phyloP scores from a whole-genome alignment of 805 yeast species.

The Lipomyces sp. region DNA sequence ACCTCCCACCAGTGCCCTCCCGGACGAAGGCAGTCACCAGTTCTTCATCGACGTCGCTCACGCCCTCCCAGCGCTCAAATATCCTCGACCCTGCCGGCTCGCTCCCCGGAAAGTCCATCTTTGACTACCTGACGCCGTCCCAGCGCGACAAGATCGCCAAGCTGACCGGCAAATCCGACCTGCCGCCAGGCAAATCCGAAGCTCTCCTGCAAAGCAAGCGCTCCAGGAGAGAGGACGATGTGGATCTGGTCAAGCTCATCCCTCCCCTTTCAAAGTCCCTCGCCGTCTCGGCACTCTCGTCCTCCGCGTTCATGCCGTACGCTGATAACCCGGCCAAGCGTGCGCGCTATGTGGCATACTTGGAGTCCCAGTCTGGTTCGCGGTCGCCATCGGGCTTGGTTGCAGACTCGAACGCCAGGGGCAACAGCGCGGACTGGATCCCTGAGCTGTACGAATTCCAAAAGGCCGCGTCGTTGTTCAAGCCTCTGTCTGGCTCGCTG shows the following conservation, averaged over 20 bases:
- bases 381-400: background rate
- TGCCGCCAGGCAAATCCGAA: constrained; percentile 26
- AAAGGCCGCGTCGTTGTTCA: constrained; percentile 31
- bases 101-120: constrained; percentile 30
- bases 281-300: constrained; percentile 28
- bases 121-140: constrained; percentile 29
- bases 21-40: background rate
- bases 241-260: background rate
- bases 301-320: constrained; percentile 26
- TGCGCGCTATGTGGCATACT: constrained; percentile 28
- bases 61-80: background rate
- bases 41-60: background rate
- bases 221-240: background rate
- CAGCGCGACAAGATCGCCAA: constrained; percentile 25
- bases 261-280: constrained; percentile 4
- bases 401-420: background rate
- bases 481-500: constrained; percentile 31
- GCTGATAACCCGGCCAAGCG: constrained; percentile 27
- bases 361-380: constrained; percentile 27
- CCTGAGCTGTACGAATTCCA: constrained; percentile 32
- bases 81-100: constrained; percentile 4
- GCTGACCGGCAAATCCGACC: constrained; percentile 23
- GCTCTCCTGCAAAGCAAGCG: background rate
- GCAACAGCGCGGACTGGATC: constrained; percentile 9
- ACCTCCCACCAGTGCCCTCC: background rate